These are phyloP conservation scores for Thymus quinquecostatus DNA, from an alignment of 257 asterid genomes.

Conservation along the genomic window DNA sequence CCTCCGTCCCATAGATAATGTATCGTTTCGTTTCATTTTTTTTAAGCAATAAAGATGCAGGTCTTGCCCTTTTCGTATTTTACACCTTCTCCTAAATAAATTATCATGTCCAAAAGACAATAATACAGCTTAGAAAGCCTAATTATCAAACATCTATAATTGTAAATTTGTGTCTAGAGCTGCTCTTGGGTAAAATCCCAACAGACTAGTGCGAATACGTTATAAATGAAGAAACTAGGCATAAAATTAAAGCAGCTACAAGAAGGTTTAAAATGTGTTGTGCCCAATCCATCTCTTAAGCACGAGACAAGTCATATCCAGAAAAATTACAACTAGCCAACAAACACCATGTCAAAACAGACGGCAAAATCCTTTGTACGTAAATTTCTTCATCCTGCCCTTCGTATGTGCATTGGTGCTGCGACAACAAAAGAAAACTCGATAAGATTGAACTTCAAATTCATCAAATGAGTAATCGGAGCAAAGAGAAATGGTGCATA, in stretches of 20 bases:
- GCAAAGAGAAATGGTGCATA: conserved; percentile 6
- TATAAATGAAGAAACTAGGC: not conserved
- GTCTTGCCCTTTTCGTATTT: no score
- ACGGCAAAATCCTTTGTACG: conserved; percentile 7
- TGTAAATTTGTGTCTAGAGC: no score
- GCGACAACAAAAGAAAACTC: conserved; percentile 23
- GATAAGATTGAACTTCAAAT: not conserved
- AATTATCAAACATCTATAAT: no score
- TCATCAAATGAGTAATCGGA: not conserved
- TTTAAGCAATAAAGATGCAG: no score
- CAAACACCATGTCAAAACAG: conserved; percentile 27
- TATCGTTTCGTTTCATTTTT: no score
- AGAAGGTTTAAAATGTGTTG: not conserved
- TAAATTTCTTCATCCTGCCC: conserved; percentile 21
- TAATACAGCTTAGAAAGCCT: no score
- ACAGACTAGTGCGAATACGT: not conserved
- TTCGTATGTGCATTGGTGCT: conserved; percentile 27
- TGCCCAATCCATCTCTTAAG: conserved; percentile 1
- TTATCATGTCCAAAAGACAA: no score
- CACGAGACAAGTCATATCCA: conserved; percentile 24
- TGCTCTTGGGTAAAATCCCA: no score
- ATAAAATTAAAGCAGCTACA: conserved; percentile 3
- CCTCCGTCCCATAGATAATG: no score
- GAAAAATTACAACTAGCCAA: conserved; percentile 33
- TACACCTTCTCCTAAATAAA: no score